phyloP scores from a whole-genome alignment of 2,329 filamentous ascomycete genomes.

The Polytolypa hystricis region DNA sequence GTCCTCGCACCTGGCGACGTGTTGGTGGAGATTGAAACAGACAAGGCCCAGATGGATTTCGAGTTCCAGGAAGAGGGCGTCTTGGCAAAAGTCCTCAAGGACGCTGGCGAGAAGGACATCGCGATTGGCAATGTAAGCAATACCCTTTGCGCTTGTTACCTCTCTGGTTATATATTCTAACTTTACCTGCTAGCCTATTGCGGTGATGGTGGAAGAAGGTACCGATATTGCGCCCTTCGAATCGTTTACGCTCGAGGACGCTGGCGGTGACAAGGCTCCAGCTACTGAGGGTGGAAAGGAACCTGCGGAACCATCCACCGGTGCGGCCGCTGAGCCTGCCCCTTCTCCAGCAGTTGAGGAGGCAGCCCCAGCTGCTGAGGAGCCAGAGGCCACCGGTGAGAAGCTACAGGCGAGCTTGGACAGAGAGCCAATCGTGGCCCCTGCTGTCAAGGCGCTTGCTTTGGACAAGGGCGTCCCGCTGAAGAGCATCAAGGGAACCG shows the following conservation, averaged over 20 bases:
- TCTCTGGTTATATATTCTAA: constrained; percentile 10
- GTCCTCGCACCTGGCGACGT: constrained; percentile 82
- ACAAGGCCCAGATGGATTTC: constrained; percentile 99
- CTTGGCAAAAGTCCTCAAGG: constrained; percentile 86
- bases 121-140: constrained; percentile 80
- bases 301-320: constrained; percentile 41
- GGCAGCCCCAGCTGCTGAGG: constrained; percentile 30
- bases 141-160: no score
- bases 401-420: constrained; percentile 75
- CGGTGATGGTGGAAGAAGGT: constrained; percentile 85
- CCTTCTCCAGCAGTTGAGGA: constrained; percentile 55
- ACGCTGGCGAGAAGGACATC: constrained; percentile 87
- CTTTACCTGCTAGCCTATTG: constrained; percentile 66
- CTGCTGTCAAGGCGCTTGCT: constrained; percentile 69
- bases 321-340: constrained; percentile 41
- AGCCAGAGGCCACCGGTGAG: constrained; percentile 59
- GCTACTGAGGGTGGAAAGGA: constrained; percentile 52
- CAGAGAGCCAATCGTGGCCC: constrained; percentile 62
- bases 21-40: constrained; percentile 95
- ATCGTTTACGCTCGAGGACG: constrained; percentile 77
- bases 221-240: constrained; percentile 80
- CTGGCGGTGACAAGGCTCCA: constrained; percentile 67
- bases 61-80: constrained; percentile 98
- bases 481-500: constrained; percentile 72
- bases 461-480: constrained; percentile 73